Evolutionary conservation across 495 filamentous ascomycete genomes (phyloP).

Genomic region (Tuber magnatum): DNA sequence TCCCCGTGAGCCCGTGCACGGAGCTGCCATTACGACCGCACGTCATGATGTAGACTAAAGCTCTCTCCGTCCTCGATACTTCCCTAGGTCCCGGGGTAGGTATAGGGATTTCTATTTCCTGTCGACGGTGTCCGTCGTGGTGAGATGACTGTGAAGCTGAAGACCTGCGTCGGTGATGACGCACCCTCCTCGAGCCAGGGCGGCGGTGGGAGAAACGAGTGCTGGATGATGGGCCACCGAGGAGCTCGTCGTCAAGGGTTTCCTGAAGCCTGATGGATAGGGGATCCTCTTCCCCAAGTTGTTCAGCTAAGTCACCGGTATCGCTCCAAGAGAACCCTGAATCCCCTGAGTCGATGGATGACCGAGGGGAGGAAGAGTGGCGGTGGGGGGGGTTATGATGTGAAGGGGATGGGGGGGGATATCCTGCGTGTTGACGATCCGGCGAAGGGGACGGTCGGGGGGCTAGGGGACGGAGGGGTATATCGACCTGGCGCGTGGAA

Average conservation of each 20-base stretch:
- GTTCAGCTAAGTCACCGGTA: slow-evolving; percentile 87
- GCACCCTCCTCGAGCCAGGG: slow-evolving; percentile 23
- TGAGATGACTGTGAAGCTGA: slow-evolving; percentile 24
- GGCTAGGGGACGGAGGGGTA: slow-evolving; percentile 55
- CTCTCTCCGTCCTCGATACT: slow-evolving; percentile 57
- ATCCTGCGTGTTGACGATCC: slow-evolving; percentile 42
- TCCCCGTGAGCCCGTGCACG: slow-evolving; percentile 88
- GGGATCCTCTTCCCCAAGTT: slow-evolving; percentile 76
- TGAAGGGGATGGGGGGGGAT: slow-evolving; percentile 28
- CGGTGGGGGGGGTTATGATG: slow-evolving; percentile 40
- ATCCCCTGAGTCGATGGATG: slow-evolving; percentile 51
- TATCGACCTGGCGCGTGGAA: slow-evolving; percentile 54
- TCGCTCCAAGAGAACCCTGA: slow-evolving; percentile 82
- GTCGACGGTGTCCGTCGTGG: slow-evolving; percentile 14
- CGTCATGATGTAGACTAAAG: slow-evolving; percentile 77
- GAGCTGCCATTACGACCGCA: slow-evolving; percentile 58
- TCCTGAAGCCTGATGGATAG: slow-evolving; percentile 57
- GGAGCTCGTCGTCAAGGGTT: slow-evolving; percentile 54
- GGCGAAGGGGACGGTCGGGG: slow-evolving; percentile 43
- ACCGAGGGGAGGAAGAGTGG: slow-evolving; percentile 41
- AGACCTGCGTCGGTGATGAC: slow-evolving; percentile 23
- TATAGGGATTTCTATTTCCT: slow-evolving; percentile 47
- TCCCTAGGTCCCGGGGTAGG: slow-evolving; percentile 59
- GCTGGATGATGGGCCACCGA: slow-evolving; percentile 43
- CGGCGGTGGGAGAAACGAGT: slow-evolving; percentile 17